Evolutionary conservation across 176 grass and related monocot genomes (phyloP), one percentile per base, ranked within the genome.

Genomic region (Bonia amplexicaulis): DNA sequence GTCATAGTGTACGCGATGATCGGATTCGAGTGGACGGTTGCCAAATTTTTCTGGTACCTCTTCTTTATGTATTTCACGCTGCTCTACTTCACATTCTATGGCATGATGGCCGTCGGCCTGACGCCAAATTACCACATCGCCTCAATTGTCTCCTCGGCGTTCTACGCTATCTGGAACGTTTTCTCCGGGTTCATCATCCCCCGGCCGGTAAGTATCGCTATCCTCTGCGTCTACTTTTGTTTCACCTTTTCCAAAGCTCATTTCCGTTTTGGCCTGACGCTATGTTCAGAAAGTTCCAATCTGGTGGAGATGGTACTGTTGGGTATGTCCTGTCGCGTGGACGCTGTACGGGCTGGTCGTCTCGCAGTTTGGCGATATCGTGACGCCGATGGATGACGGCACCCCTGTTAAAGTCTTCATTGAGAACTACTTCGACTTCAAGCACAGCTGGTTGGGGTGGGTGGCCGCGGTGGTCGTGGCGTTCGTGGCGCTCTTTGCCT

Each of bases 291-390:
- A 33, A 89, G 81, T 92, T 60, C 80, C 92, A 4, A 81, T 92
- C 73, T 97, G 94, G 94, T 97, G 92, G 94, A 97, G 73, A 83
- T 97, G 94, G 94, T 97, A 97, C 45, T 92, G 82, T 59, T 97
- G 84, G 84, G 39, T 68, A 12, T 94, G 94, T 74, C 94, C 94
- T 0, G 76, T 92, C 5, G 75, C 94, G 6, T 97, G 94, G 94
- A 94, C 90, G 17, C 73, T 97, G 35, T 94, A 97, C 1, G 94
- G 92, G 20, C 78, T 97, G 29, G 78, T 92, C 6, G 88, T 82
- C 16, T 97, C 92, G 2, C 94, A 97, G 78, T 97, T 92, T 39
- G 94, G 94, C 3, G 94, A 97, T 42, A 65, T 91, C 14, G 25
- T n/a, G 2, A 76, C 83, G 3, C 6, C 1, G 4, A 79, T 97